Evolutionary conservation across 805 yeast species (phyloP).

Genomic region (Diddensiella transvaalensis): DNA sequence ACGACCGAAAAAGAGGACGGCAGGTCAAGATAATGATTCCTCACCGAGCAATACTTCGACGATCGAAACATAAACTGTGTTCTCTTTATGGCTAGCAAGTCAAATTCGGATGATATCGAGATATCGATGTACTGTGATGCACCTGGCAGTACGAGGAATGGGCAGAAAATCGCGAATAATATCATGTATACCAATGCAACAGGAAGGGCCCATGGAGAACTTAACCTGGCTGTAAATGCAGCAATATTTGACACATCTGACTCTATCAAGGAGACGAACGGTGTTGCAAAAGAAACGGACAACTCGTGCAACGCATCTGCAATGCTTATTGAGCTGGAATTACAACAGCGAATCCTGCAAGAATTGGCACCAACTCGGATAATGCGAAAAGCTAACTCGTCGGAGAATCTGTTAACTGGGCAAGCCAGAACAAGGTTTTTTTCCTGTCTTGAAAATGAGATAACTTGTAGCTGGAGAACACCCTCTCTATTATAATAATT

Average conservation of each 20-base stretch:
- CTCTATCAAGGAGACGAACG: slow-evolving; percentile 18
- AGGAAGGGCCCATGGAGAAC: slow-evolving; percentile 23
- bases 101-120: not conserved
- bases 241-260: slow-evolving; percentile 17
- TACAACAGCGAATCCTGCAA: not conserved
- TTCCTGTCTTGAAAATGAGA: not conserved
- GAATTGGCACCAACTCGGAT: not conserved
- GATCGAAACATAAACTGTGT: not conserved
- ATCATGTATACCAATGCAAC: slow-evolving; percentile 20
- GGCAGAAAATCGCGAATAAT: slow-evolving; percentile 16
- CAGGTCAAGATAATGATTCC: slow-evolving; percentile 2
- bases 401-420: not conserved
- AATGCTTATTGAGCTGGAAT: not conserved
- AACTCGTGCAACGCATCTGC: slow-evolving; percentile 14
- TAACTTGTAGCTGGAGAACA: not conserved
- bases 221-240: slow-evolving; percentile 17
- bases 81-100: not conserved
- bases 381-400: not conserved
- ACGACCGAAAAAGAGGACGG: slow-evolving; percentile 10
- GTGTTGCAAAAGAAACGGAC: slow-evolving; percentile 17
- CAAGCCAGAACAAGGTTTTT: not conserved
- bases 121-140: slow-evolving; percentile 5
- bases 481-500: not conserved
- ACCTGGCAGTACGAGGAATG: slow-evolving; percentile 17
- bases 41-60: not conserved